Percentiles rank a stretch among this genome's conserved stretches.
Evolutionary conservation across 176 grass and related monocot genomes (phyloP).

Genomic region (Avena atlantica): DNA sequence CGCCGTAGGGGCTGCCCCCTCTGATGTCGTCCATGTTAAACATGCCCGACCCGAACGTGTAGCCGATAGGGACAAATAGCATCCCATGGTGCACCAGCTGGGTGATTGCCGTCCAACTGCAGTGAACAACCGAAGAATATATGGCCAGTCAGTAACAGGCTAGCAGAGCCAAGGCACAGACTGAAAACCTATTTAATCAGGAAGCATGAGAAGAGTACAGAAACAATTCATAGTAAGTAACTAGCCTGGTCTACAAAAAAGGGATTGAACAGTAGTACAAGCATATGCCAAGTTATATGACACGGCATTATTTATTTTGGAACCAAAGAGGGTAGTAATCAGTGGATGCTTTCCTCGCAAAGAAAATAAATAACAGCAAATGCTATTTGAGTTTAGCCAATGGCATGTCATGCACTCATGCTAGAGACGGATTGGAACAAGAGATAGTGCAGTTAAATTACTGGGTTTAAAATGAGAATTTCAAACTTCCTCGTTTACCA

Average conservation of each 20-base stretch:
- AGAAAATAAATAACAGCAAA: neutral
- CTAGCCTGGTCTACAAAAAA: neutral
- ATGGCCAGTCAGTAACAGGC: conserved; percentile 12
- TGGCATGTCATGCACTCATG: neutral
- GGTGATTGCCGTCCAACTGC: conserved; percentile 88
- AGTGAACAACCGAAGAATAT: conserved; percentile 32
- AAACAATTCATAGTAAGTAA: neutral
- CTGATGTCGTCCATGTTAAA: conserved; percentile 84
- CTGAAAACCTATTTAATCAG: conserved; percentile 19
- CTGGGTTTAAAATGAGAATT: neutral
- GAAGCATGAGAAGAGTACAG: neutral
- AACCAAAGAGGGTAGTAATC: conserved; percentile 6
- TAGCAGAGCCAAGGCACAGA: conserved; percentile 2
- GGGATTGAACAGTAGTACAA: neutral
- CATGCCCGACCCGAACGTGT: conserved; percentile 81
- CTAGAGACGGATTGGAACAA: neutral
- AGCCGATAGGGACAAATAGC: conserved; percentile 86
- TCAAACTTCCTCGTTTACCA: neutral
- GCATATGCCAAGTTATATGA: neutral
- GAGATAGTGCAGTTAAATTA: neutral
- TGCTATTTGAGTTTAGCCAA: neutral
- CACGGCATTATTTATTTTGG: neutral
- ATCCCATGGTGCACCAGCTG: conserved; percentile 88
- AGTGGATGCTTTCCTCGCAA: neutral
- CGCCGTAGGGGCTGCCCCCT: conserved; percentile 83